Conservation (phyloP, 352 stramenopile genomes). For the Pseudoperonospora humuli region DNA sequence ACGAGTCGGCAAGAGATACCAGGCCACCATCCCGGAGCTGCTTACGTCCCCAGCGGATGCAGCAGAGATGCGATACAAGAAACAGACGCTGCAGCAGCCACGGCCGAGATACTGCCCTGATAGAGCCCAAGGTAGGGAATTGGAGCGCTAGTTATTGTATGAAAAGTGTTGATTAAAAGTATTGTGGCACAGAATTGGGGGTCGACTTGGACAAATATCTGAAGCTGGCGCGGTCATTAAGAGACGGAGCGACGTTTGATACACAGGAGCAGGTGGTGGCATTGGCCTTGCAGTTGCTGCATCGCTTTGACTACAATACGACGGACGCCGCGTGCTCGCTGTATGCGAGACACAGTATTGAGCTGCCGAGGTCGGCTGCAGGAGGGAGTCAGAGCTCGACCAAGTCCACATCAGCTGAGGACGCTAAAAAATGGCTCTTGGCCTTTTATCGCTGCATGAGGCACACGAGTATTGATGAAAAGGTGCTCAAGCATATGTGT, state of each 20-base stretch:
- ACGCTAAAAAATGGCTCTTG: constrained; percentile 50
- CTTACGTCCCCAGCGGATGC: constrained; percentile 11
- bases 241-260: constrained; percentile 76
- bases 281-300: constrained; percentile 67
- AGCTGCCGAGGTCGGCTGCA: constrained; percentile 35
- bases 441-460: constrained; percentile 62
- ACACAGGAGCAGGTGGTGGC: constrained; percentile 64
- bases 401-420: constrained; percentile 26
- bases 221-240: constrained; percentile 58
- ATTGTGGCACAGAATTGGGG: constrained; percentile 34
- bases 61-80: constrained; percentile 21
- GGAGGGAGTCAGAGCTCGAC: neutral
- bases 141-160: neutral
- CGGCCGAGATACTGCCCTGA: constrained; percentile 36
- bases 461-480: constrained; percentile 21
- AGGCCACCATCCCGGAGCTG: constrained; percentile 62
- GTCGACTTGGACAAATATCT: constrained; percentile 73
- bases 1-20: constrained; percentile 73
- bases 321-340: constrained; percentile 70
- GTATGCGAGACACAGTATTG: constrained; percentile 77
- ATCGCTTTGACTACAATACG: constrained; percentile 77
- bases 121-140: constrained; percentile 39
- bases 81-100: constrained; percentile 26
- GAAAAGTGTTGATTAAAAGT: neutral
- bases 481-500: constrained; percentile 41